Percentiles rank a stretch among this genome's conserved stretches.
Conservation (phyloP, 768 basidiomycete species). For the Tulasnella sp. region DNA sequence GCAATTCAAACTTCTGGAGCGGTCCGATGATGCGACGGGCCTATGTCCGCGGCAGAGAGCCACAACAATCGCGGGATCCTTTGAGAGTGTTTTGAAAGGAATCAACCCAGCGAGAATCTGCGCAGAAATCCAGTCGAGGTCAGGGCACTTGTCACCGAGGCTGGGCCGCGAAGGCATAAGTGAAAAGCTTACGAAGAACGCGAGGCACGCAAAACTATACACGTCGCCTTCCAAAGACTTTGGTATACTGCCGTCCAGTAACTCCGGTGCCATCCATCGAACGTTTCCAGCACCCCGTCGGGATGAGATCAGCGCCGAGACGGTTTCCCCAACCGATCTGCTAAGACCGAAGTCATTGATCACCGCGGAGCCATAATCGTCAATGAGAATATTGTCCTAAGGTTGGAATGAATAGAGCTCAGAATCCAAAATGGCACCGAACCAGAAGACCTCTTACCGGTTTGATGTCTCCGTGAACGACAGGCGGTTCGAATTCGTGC, state of each 20-base stretch:
- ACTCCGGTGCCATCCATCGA: background rate
- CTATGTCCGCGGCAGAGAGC: background rate
- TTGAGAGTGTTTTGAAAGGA: background rate
- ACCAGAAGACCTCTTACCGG: background rate
- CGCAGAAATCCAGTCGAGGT: too few species aligned
- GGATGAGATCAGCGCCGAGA: background rate
- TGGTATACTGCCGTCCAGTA: background rate
- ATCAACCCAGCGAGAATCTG: background rate
- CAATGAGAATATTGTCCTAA: constrained; percentile 10
- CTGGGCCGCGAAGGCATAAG: too few species aligned
- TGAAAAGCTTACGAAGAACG: background rate
- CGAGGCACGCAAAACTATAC: background rate
- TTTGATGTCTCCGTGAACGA: constrained; percentile 8
- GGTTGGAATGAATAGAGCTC: background rate
- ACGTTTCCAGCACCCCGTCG: background rate
- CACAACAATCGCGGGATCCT: background rate
- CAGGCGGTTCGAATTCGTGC: background rate
- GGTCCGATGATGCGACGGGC: too few species aligned
- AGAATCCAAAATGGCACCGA: background rate
- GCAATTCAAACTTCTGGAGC: too few species aligned
- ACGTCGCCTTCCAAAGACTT: background rate
- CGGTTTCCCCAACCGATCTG: background rate
- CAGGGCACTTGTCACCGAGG: background rate
- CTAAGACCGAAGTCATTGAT: constrained; percentile 16
- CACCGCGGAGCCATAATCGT: background rate